Evolutionary conservation across 352 stramenopile genomes (phyloP).

Genomic region (Hyaloperonospora brassicae): DNA sequence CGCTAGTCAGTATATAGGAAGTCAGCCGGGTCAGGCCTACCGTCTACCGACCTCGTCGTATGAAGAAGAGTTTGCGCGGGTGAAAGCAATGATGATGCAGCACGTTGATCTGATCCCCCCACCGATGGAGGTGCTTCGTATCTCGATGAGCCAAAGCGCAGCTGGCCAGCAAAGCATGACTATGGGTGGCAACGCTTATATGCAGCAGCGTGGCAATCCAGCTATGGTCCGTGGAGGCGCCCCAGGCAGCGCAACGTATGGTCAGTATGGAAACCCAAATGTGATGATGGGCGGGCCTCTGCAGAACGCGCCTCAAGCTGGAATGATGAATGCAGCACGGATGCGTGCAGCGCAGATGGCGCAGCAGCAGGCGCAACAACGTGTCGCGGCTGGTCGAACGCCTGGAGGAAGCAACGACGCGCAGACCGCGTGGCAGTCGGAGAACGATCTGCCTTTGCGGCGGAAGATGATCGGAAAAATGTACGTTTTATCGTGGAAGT

Average conservation of each 20-base stretch:
- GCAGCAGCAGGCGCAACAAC: conserved; percentile 43
- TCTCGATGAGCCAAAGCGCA: conserved; percentile 69
- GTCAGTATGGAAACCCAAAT: conserved; percentile 56
- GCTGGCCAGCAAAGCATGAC: conserved; percentile 45
- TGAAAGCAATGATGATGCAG: conserved; percentile 87
- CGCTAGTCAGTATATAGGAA: conserved; percentile 55
- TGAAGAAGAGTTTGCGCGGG: conserved; percentile 79
- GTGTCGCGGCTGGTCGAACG: conserved; percentile 33
- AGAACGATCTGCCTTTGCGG: conserved; percentile 78
- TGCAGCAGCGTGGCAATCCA: conserved; percentile 49
- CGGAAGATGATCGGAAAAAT: conserved; percentile 90
- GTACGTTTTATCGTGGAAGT: conserved; percentile 26
- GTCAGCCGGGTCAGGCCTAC: conserved; percentile 40
- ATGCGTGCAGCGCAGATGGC: conserved; percentile 44
- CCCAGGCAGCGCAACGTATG: conserved; percentile 38
- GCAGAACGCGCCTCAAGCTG: conserved; percentile 26
- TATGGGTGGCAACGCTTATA: conserved; percentile 55
- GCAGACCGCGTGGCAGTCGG: conserved; percentile 78
- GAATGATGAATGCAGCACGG: conserved; percentile 33
- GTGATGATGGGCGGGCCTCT: conserved; percentile 48
- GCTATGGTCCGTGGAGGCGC: conserved; percentile 43
- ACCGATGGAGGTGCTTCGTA: conserved; percentile 80
- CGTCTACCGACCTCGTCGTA: conserved; percentile 60
- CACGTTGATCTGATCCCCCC: conserved; percentile 80
- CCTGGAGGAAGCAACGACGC: conserved; percentile 32